Conservation (phyloP, 257 asterid genomes). For the Cinchona pubescens region DNA sequence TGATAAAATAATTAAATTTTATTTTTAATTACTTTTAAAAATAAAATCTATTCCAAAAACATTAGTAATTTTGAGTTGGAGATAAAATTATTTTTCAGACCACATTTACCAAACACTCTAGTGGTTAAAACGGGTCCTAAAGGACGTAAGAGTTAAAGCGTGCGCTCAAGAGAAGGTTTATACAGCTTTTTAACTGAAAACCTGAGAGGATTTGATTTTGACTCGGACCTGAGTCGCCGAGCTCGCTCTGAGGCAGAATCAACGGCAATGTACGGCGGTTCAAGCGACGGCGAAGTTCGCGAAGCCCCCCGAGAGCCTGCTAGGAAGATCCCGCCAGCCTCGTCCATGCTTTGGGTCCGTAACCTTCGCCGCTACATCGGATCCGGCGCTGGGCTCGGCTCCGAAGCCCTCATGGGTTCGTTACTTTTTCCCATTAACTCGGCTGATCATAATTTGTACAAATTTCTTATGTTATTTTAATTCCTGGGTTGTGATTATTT, state of each 20-base stretch:
- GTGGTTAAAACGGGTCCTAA: too few species aligned
- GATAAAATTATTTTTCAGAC: too few species aligned
- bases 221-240: not conserved
- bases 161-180: too few species aligned
- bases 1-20: too few species aligned
- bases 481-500: not conserved
- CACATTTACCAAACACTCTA: too few species aligned
- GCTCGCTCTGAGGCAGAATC: slow-evolving; percentile 17
- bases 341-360: slow-evolving; percentile 99
- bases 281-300: slow-evolving; percentile 73
- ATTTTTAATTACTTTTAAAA: too few species aligned
- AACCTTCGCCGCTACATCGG: slow-evolving; percentile 96
- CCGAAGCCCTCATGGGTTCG: slow-evolving; percentile 98
- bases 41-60: too few species aligned
- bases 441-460: not conserved
- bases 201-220: not conserved
- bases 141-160: too few species aligned
- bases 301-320: slow-evolving; percentile 43
- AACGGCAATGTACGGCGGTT: slow-evolving; percentile 63
- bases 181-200: not conserved
- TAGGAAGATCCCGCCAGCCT: slow-evolving; percentile 80
- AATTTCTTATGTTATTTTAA: not conserved
- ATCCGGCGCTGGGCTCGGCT: slow-evolving; percentile 97
- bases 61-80: too few species aligned
- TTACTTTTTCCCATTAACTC: not conserved